Evolutionary conservation across 2,329 filamentous ascomycete genomes (phyloP).

Genomic region (Parastagonospora nodorum): DNA sequence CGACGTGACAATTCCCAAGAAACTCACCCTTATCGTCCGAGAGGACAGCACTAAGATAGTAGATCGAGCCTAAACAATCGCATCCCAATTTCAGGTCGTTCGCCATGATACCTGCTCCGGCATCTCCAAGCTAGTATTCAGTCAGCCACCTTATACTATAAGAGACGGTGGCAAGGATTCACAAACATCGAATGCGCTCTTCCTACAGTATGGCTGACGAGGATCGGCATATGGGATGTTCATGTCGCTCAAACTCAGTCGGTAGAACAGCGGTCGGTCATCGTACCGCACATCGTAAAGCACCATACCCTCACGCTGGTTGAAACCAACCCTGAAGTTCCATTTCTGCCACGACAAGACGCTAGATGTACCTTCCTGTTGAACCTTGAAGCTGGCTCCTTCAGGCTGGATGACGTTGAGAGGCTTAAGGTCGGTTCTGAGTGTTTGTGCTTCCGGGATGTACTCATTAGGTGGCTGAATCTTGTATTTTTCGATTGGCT

Average conservation of each 20-base stretch:
- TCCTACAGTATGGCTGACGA: conserved; percentile 70
- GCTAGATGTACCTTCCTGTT: conserved; percentile 58
- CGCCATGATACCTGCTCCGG: conserved; percentile 67
- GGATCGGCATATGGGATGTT: conserved; percentile 68
- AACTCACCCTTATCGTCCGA: conserved; percentile 61
- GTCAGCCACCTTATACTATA: conserved; percentile 46
- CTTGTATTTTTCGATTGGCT: conserved; percentile 62
- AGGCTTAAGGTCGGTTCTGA: conserved; percentile 67
- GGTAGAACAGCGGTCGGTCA: conserved; percentile 68
- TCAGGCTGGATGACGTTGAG: conserved; percentile 68
- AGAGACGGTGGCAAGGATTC: neutral
- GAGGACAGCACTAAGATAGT: conserved; percentile 66
- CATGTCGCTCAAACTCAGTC: conserved; percentile 70
- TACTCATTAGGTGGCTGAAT: conserved; percentile 68
- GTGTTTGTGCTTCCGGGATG: conserved; percentile 64
- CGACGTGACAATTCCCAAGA: no score
- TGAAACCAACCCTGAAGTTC: conserved; percentile 72
- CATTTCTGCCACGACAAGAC: conserved; percentile 71
- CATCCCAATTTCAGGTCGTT: conserved; percentile 73
- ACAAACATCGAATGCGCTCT: conserved; percentile 37
- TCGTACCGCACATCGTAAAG: conserved; percentile 70
- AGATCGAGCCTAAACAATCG: conserved; percentile 72
- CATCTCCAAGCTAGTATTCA: conserved; percentile 65
- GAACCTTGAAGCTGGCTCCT: conserved; percentile 65
- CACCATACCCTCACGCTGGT: conserved; percentile 70